Evolutionary conservation across 108 stramenopile genomes (phyloP), one percentile per base, ranked within the genome.

Genomic region (Fragilaria crotonensis): DNA sequence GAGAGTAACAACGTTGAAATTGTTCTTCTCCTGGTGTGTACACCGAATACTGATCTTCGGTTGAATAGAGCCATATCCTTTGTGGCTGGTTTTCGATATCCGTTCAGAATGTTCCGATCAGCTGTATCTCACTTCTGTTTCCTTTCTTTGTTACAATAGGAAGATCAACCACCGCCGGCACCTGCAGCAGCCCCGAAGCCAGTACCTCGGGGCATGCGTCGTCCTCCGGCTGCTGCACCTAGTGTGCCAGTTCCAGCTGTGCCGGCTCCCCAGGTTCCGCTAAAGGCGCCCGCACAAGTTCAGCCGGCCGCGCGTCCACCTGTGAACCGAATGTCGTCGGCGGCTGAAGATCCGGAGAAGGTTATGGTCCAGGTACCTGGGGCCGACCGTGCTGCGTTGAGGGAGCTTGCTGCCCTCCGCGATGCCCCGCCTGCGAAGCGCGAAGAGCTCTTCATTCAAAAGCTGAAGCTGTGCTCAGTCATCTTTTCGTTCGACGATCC

Each of bases 401-500:
- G 76, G 65, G 90, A 92, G 48, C 65, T 92, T 3, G 81, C 90
- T 5, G 81, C 90, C 11, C 61, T 92, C 25, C 75, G 87, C 31
- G 87, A 93, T 76, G 82, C 77, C 0, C 70, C 85, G 19, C 83
- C 89, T n/a, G 76, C 83, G 55, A 86, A 87, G 60, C 84, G 88
- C 17, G 90, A 91, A 71, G 83, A 89, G 62, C 62, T 96, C 0
- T 96, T 96, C 50, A 81, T 80, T 52, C 53, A 76, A 41, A 96
- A 94, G 62, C 71, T 96, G 5, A 73, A 91, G 50, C 59, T 94
- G 5, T 96, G 95, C 72, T 68, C 71, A 17, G 84, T 93, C 23
- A 82, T 91, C 45, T 93, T 90, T 59, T 79, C 76, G 19, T 96
- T 93, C 68, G 87, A 87, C 57, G 90, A 91, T 67, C 83, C 94